A percentile compares a stretch with the other conserved stretches of the same genome.
These are phyloP conservation scores for Aspergillus baeticus DNA, from an alignment of 495 filamentous ascomycete genomes.

Conservation along the genomic window DNA sequence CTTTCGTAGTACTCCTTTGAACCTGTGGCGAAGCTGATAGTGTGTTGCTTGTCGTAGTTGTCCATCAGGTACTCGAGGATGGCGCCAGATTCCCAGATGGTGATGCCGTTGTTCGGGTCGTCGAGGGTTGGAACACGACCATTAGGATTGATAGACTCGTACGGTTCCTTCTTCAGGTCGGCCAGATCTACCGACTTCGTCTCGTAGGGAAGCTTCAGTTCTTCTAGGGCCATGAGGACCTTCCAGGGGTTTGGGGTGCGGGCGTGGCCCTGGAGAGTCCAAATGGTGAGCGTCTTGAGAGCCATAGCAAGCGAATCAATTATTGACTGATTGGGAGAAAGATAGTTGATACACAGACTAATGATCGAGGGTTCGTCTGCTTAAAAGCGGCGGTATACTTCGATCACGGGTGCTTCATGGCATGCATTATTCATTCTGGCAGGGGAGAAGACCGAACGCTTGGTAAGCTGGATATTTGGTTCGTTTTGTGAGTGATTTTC, in stretches of 20 bases:
- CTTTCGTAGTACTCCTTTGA: constrained; percentile 45
- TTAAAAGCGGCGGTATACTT: too few species aligned
- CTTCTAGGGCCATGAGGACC: constrained; percentile 59
- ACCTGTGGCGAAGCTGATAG: constrained; percentile 51
- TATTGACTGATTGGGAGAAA: too few species aligned
- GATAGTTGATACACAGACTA: too few species aligned
- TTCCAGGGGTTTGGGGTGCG: constrained; percentile 64
- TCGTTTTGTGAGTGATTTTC: too few species aligned
- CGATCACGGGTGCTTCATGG: too few species aligned
- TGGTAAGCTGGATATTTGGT: too few species aligned
- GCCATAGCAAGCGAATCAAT: too few species aligned
- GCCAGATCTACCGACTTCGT: constrained; percentile 37
- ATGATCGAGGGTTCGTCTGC: too few species aligned
- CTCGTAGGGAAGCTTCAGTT: constrained; percentile 60
- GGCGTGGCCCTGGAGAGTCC: too few species aligned
- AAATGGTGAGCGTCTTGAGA: too few species aligned
- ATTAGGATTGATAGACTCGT: constrained; percentile 64
- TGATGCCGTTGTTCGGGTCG: constrained; percentile 66
- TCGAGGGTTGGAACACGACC: constrained; percentile 62
- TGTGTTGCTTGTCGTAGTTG: constrained; percentile 62
- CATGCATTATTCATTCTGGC: too few species aligned
- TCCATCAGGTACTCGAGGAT: constrained; percentile 73
- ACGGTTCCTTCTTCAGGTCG: constrained; percentile 58
- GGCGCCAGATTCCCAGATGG: constrained; percentile 71
- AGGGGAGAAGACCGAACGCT: too few species aligned